Evolutionary conservation across 768 basidiomycete genomes (phyloP).

Genomic region (Lactarius indigo): DNA sequence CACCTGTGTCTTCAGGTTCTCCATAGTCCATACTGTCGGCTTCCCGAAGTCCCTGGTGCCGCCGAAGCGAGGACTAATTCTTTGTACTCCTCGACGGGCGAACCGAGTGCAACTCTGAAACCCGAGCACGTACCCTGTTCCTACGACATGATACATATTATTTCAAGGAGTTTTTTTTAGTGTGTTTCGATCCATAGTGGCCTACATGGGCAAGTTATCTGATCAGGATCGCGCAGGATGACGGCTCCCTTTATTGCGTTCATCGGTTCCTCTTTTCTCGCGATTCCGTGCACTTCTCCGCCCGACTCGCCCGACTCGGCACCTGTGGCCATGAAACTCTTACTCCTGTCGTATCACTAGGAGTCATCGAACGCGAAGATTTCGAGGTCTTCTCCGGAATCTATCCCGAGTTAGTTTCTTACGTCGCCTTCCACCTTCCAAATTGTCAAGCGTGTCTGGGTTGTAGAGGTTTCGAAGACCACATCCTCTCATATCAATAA

Average conservation of each 20-base stretch:
- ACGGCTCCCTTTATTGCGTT: constrained; percentile 3
- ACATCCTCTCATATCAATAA: constrained; percentile 18
- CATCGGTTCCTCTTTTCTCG: constrained; percentile 20
- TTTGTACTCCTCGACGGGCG: background rate
- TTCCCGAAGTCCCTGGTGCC: background rate
- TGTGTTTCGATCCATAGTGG: background rate
- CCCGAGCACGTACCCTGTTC: background rate
- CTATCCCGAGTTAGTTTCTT: constrained; percentile 15
- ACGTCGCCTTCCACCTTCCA: background rate
- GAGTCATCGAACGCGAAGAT: constrained; percentile 6
- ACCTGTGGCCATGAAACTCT: constrained; percentile 3
- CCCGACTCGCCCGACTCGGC: no score
- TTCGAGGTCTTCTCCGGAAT: constrained; percentile 18
- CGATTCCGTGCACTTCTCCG: constrained; percentile 14
- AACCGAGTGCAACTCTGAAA: background rate
- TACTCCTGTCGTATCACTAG: constrained; percentile 3
- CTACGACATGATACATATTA: constrained; percentile 11
- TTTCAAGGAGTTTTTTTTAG: constrained; percentile 18
- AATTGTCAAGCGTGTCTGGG: background rate
- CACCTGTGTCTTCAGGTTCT: background rate
- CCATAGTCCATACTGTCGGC: background rate
- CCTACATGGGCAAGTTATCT: background rate
- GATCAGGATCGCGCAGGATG: background rate
- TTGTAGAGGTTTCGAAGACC: constrained; percentile 8
- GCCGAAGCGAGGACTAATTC: background rate